phyloP scores from a whole-genome alignment of 2,329 filamentous ascomycete genomes.

The Atkinsonella texensis region DNA sequence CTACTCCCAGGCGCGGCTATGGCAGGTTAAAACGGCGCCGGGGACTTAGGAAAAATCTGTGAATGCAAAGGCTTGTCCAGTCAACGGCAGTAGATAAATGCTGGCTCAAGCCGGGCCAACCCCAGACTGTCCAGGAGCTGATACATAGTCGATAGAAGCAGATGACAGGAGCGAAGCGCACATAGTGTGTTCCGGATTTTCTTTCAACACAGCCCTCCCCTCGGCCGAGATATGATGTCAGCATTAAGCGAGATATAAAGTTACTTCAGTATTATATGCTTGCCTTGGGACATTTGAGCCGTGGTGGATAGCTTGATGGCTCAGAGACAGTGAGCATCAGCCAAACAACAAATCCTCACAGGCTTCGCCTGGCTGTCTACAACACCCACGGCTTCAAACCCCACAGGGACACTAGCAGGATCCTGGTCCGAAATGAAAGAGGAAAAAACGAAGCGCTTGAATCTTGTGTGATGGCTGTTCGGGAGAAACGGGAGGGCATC shows the following conservation, averaged over 20 bases:
- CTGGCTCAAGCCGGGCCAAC: slow-evolving; percentile 4
- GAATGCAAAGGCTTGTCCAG: neutral
- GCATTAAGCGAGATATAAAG: neutral
- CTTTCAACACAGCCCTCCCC: neutral
- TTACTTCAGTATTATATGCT: neutral
- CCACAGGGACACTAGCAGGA: neutral
- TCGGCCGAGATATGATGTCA: slow-evolving; percentile 8
- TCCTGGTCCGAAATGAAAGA: neutral
- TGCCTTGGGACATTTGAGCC: neutral
- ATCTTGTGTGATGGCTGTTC: neutral
- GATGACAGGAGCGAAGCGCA: neutral
- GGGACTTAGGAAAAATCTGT: neutral
- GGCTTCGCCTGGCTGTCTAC: neutral
- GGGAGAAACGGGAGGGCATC: slow-evolving; percentile 8
- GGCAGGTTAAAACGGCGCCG: neutral
- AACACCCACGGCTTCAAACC: neutral
- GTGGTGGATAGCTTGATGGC: neutral
- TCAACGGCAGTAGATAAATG: neutral
- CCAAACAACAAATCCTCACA: neutral
- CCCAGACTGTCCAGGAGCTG: slow-evolving; percentile 4
- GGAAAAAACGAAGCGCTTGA: neutral
- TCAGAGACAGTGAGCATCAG: neutral
- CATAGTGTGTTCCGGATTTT: neutral
- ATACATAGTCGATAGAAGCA: neutral
- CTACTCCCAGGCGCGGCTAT: neutral